Conservation (phyloP, 2,329 filamentous ascomycete species). For the Coniochaeta sp. region DNA sequence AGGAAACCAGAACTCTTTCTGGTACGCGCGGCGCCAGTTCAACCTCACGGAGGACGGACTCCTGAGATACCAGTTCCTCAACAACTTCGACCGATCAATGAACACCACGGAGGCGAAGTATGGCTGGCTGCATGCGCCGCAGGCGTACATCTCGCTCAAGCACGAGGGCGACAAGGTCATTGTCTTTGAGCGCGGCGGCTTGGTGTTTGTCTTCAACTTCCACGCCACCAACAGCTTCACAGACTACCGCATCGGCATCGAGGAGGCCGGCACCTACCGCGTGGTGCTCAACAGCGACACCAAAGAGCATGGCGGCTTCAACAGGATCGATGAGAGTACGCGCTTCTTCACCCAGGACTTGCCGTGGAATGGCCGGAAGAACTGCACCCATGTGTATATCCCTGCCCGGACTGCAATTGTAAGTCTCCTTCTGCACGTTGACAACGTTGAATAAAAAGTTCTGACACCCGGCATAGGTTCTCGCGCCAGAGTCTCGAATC, state of each 20-base stretch:
- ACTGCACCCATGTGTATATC: constrained; percentile 89
- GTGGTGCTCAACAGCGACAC: constrained; percentile 79
- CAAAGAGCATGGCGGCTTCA: constrained; percentile 70
- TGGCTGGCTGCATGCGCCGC: constrained; percentile 78
- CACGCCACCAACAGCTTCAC: constrained; percentile 76
- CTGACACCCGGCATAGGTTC: no score
- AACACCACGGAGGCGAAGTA: constrained; percentile 81
- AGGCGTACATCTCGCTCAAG: constrained; percentile 91
- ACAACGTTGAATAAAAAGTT: not conserved
- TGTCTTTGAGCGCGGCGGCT: constrained; percentile 85
- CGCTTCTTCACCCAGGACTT: constrained; percentile 89
- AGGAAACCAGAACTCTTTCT: constrained; percentile 88
- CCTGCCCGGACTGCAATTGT: constrained; percentile 79
- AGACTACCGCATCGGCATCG: constrained; percentile 88
- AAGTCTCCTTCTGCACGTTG: constrained; percentile 26
- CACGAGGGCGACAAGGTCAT: constrained; percentile 90
- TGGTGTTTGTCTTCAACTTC: constrained; percentile 97
- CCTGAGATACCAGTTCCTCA: constrained; percentile 83
- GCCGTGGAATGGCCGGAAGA: constrained; percentile 82
- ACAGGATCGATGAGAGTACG: constrained; percentile 68
- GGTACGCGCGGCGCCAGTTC: constrained; percentile 87
- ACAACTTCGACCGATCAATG: constrained; percentile 91
- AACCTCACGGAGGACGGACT: constrained; percentile 83
- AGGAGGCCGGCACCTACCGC: constrained; percentile 75
- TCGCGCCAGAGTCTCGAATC: constrained; percentile 23